Conservation (phyloP, 306 rosid genomes). For the Hippophae gyantsensis region DNA sequence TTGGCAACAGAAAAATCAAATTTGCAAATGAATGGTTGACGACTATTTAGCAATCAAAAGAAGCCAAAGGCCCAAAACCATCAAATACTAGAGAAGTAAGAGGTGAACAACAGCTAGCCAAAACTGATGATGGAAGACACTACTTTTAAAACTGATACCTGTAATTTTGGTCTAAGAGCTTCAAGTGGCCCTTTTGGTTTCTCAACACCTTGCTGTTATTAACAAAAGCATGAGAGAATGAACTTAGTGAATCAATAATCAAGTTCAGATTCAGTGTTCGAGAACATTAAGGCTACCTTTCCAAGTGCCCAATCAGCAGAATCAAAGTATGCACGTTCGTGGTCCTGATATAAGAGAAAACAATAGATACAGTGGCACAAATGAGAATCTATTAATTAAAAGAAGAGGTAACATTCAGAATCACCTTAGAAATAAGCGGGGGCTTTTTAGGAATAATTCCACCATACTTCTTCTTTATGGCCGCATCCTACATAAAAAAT, state of each 20-base stretch:
- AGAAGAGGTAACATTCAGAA: neutral
- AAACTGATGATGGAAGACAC: neutral
- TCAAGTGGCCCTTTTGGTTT: constrained; percentile 98
- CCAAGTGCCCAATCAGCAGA: constrained; percentile 99
- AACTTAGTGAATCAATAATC: constrained; percentile 9
- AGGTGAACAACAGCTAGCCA: neutral
- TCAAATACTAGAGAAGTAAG: neutral
- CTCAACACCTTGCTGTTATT: constrained; percentile 77
- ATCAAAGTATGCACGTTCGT: constrained; percentile 95
- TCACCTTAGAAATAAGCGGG: constrained; percentile 86
- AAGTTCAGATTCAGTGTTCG: constrained; percentile 9
- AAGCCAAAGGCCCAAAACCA: constrained; percentile 5
- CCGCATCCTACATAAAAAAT: constrained; percentile 53
- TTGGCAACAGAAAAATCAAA: neutral
- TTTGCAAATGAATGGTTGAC: neutral
- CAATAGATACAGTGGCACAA: constrained; percentile 14
- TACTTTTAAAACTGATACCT: constrained; percentile 32
- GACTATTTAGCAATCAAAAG: neutral
- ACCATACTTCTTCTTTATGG: constrained; percentile 82
- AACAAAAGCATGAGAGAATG: constrained; percentile 18
- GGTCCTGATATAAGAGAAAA: constrained; percentile 52
- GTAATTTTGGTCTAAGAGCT: constrained; percentile 90
- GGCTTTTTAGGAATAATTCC: constrained; percentile 81
- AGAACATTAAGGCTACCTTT: constrained; percentile 51
- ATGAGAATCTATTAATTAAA: neutral